These are phyloP conservation scores for Urostyla sp. DNA, from an alignment of 73 alveolate species.

Conservation along the genomic window DNA sequence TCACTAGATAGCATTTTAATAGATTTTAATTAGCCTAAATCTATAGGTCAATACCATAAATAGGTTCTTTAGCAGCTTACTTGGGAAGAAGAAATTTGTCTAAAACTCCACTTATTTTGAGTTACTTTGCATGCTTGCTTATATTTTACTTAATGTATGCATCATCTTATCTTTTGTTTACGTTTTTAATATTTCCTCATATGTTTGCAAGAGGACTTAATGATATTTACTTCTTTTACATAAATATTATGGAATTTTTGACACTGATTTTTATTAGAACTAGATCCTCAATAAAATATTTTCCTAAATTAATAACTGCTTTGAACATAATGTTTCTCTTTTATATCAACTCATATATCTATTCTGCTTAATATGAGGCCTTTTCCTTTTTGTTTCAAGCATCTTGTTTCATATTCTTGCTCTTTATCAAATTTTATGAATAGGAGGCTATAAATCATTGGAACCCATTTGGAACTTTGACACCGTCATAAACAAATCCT, in stretches of 20 bases:
- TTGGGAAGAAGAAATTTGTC: slow-evolving; percentile 10
- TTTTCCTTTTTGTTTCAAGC: slow-evolving; percentile 1
- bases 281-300: slow-evolving; percentile 51
- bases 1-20: neutral
- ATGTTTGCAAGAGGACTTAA: slow-evolving; percentile 13
- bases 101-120: slow-evolving; percentile 3
- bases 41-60: slow-evolving; percentile 48
- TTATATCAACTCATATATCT: slow-evolving; percentile 29
- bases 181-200: slow-evolving; percentile 4
- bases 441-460: slow-evolving; percentile 32
- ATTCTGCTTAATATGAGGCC: slow-evolving; percentile 32
- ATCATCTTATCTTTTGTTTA: slow-evolving; percentile 41
- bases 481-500: slow-evolving; percentile 52
- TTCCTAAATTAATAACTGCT: slow-evolving; percentile 26
- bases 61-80: slow-evolving; percentile 61
- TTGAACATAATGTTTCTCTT: slow-evolving; percentile 19
- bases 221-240: slow-evolving; percentile 56
- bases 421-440: slow-evolving; percentile 45
- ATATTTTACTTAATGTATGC: slow-evolving; percentile 58
- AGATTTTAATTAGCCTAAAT: slow-evolving; percentile 47
- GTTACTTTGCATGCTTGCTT: neutral
- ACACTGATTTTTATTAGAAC: slow-evolving; percentile 42
- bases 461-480: slow-evolving; percentile 60
- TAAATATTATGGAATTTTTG: slow-evolving; percentile 39
- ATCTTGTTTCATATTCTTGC: neutral